Evolutionary conservation across 495 filamentous ascomycete genomes (phyloP).

Genomic region (Xylaria flabelliformis): DNA sequence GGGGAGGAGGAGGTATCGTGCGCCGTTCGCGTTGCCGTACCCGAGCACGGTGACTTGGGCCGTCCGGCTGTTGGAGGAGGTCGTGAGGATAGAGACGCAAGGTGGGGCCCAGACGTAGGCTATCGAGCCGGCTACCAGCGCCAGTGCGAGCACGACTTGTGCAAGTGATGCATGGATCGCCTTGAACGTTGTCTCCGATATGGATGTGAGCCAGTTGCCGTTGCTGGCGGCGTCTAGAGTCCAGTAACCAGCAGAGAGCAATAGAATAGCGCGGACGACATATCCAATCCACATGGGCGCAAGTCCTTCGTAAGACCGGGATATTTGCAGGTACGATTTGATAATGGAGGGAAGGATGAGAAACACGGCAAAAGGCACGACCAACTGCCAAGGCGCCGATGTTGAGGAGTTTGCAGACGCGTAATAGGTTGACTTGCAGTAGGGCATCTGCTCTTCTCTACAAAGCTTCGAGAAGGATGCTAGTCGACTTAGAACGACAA

Average conservation of each 20-base stretch:
- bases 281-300: constrained; percentile 83
- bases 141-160: constrained; percentile 75
- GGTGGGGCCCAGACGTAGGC: constrained; percentile 79
- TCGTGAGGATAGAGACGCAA: constrained; percentile 66
- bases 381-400: constrained; percentile 88
- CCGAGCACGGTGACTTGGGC: constrained; percentile 77
- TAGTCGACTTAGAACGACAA: constrained; percentile 79
- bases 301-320: constrained; percentile 83
- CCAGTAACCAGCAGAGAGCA: constrained; percentile 86
- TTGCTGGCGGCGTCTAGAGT: constrained; percentile 89
- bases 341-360: constrained; percentile 78
- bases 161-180: constrained; percentile 75
- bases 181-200: constrained; percentile 67
- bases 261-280: constrained; percentile 76
- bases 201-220: constrained; percentile 74
- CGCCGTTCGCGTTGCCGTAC: constrained; percentile 90
- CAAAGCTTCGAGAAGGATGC: constrained; percentile 92
- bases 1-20: constrained; percentile 85
- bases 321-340: constrained; percentile 74
- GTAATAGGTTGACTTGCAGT: constrained; percentile 95
- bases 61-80: constrained; percentile 44
- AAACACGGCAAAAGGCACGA: constrained; percentile 76
- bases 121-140: constrained; percentile 68
- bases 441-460: constrained; percentile 97
- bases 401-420: constrained; percentile 89